Percentiles rank a stretch among this genome's conserved stretches.
These are phyloP conservation scores for Tripterygium wilfordii DNA, from an alignment of 177 flowering plant species.

Conservation along the genomic window DNA sequence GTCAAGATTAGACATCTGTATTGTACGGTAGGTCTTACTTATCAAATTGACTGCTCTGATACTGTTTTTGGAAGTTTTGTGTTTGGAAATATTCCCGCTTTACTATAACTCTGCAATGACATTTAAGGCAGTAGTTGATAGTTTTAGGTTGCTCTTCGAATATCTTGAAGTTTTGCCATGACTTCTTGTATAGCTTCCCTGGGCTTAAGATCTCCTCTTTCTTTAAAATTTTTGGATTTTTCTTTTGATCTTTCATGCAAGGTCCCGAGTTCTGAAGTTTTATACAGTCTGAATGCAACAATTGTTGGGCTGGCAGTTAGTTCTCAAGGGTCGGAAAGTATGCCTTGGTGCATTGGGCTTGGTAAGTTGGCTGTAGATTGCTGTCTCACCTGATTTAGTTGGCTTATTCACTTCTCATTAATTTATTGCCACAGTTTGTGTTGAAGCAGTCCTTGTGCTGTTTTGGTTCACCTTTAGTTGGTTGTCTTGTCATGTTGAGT, in stretches of 20 bases:
- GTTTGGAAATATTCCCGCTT: too few relatives aligned
- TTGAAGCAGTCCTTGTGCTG: background rate
- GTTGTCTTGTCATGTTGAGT: too few relatives aligned
- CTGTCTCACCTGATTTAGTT: background rate
- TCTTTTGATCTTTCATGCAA: conserved; percentile 15
- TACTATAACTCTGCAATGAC: too few relatives aligned
- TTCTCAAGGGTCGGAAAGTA: conserved; percentile 35
- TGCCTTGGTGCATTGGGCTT: conserved; percentile 73
- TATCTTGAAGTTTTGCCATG: too few relatives aligned
- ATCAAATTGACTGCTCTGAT: background rate
- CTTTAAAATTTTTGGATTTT: background rate
- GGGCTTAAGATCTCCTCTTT: too few relatives aligned
- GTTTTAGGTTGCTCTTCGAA: too few relatives aligned
- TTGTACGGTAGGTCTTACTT: conserved; percentile 48
- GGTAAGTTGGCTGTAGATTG: conserved; percentile 33
- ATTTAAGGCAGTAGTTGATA: too few relatives aligned
- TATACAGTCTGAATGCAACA: conserved; percentile 78
- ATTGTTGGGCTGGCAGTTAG: conserved; percentile 80
- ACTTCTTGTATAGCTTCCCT: too few relatives aligned
- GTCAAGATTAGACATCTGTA: conserved; percentile 70
- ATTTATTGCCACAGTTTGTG: background rate
- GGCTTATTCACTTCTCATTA: background rate
- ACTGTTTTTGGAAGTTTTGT: conserved; percentile 1
- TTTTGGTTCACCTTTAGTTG: too few relatives aligned
- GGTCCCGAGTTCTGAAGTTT: conserved; percentile 66